Evolutionary conservation across 768 basidiomycete genomes (phyloP), one percentile per base, ranked within the genome.

Genomic region (Gloeophyllum trabeum): DNA sequence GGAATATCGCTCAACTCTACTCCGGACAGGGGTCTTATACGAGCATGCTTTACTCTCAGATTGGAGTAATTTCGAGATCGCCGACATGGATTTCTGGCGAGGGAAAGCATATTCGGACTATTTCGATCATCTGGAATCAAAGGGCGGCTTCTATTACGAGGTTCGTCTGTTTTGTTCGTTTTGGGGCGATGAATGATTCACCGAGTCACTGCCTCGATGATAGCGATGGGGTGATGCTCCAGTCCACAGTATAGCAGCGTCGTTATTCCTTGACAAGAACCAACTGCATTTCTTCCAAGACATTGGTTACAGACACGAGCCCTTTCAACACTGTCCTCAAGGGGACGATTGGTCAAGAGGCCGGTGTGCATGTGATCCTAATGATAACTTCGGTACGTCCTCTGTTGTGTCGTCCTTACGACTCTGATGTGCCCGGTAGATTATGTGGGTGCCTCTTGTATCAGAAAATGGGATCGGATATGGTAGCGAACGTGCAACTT

Each of bases 61-160:
- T 66, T 92, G 89, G 89, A 86, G 80, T 50, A 96, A 92, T 60
- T 94, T 94, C 52, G 91, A 94, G 58, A 94, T 96, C 45, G 91
- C 71, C 4, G 72, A 79, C 52, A 70, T 93, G 46, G 79, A 86
- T 46, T 75, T 93, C 46, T 92, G 87, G 87, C 70, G 90, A 50
- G 63, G 79, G 12, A 80, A 91, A 46, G 79, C 81, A 3, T 96
- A 96, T 56, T 66, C 64, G 44, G 76, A 81, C 49, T 94, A 77
- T 66, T 94, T 93, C 50, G 80, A 90, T 35, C 75, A 75, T 57
- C 67, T 94, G 16, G 91, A 94, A 42, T 54, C 70, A 42, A 67
- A 69, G 34, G 91, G 91, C 42, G 90, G 90, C 13, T 90, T 92
- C 58, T 92, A 91, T 58, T 90, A 90, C 49, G 89, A 92, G 76